Base-by-base conservation (phyloP, 164 flowering plant genomes). In the Cinnamomum micranthum region DNA sequence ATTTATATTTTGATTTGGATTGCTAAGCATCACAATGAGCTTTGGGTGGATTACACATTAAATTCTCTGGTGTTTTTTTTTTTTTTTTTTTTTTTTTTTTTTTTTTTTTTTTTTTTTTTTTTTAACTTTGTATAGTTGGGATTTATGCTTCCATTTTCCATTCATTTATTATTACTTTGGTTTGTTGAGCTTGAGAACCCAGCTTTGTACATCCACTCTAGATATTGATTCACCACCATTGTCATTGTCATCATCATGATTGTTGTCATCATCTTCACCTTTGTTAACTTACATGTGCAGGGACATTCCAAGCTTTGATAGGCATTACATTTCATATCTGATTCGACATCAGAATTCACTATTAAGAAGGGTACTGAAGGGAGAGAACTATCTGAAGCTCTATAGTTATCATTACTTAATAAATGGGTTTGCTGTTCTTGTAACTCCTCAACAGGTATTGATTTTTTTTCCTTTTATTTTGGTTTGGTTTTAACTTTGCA, bases 361-460 rank as follows among this genome's bases (percentile, higher is more conserved):
- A 51, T 75, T 95, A 82, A 91, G 81, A 81, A 88, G 70, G 82
- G 91, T 74, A 24, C 81, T 95, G 70, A 91, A 73, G 70, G 99
- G 98, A 81, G 91, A 92, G 86, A 89, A 85, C 70, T 95, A 93
- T 87, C 78, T 93, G 73, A 95, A 95, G 82, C 82, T 95, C 47
- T 93, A 93, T 77, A 95, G 99, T 85, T 95, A 92, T 81, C 97
- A 88, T 78, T 91, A 90, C 88, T 87, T 95, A 85, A 87, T 95
- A 70, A 95, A 95, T 80, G 99, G 99, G 58, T 95, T 95, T 85
- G 91, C 98, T 51, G 96, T 90, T 75, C 88, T 92, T 78, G 88
- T 93, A 73, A 91, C 92, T 12, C 88, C 93, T 64, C 85, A 80
- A 74, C 99, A 95, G 99, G 99, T 95, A 83, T 28, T 19, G 2